These are phyloP conservation scores for Syzygium malaccense DNA, from an alignment of 441 rosid genomes.

Conservation along the genomic window DNA sequence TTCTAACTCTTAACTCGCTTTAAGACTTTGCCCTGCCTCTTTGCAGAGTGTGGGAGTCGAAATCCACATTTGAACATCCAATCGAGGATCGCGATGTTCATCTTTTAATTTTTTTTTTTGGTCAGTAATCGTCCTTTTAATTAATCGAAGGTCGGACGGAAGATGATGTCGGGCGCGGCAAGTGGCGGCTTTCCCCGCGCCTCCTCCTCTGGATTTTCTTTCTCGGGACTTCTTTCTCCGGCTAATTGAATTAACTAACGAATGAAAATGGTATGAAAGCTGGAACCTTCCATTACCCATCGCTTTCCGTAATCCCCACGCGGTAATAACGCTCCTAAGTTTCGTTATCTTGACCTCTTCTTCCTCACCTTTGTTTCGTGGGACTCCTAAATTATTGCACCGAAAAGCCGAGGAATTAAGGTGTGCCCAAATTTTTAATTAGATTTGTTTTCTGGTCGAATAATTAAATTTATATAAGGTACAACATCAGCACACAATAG, in stretches of 20 bases:
- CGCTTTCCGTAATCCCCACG: not conserved
- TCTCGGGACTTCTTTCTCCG: not conserved
- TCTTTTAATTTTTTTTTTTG: not conserved
- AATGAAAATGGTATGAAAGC: not conserved
- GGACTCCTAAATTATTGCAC: not conserved
- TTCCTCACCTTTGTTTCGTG: not conserved
- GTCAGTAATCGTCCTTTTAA: not conserved
- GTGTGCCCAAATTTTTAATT: not conserved
- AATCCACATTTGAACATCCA: too few species aligned
- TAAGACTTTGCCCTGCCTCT: fast-evolving
- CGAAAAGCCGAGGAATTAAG: not conserved
- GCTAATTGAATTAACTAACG: not conserved
- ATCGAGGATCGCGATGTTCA: not conserved
- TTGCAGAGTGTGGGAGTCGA: too few species aligned
- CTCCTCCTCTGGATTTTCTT: not conserved
- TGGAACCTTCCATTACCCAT: not conserved
- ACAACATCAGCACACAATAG: not conserved
- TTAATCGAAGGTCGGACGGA: not conserved
- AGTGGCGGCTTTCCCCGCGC: not conserved
- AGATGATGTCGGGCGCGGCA: not conserved
- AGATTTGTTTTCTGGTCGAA: too few species aligned
- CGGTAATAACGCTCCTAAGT: not conserved
- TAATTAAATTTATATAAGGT: not conserved
- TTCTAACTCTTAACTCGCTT: fast-evolving
- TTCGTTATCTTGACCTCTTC: not conserved